Base-by-base conservation (phyloP, 2,329 filamentous ascomycete species). In the Sclerotinia minor region DNA sequence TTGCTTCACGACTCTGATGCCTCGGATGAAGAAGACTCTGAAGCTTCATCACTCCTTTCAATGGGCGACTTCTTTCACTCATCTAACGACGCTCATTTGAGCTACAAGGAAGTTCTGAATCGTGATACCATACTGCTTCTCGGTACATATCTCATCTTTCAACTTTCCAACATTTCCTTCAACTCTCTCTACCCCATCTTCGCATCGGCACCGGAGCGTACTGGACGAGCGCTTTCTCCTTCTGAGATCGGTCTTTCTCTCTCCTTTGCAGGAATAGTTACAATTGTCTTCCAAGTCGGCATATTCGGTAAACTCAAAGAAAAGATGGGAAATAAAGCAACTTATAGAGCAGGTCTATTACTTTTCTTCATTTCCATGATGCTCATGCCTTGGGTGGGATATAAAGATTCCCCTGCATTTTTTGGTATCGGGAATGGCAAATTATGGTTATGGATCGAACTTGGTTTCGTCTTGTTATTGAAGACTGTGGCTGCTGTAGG, bases 111-210 rank as follows among this genome's bases (percentile, higher is more conserved):
- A 63, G 74, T 97, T 1, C 83, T 94, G 63, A 96, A 92, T 75
- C 85, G 88, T 68, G 93, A 95, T 69, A 97, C 93, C 0, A 78
- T 97, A 17, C 81, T 96, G 3, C 84, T 99, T 0, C 85, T 99
- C 7, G 78, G 87, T 64, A 96, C 94, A 0, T 98, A 97, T 76
- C 86, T 97, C 54, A 89, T 98, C 61, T 99, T 98, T 76, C 94
- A 97, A 75, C 84, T 99, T 6, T 89, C 91, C 69, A 98, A 98
- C 78, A 92, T 97, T 72, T 93, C 92, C 4, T 99, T 94, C 84
- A 97, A 97, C 79, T 94, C 92, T 24, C 82, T 99, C 0, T 99
- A 96, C 75, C 95, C 95, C 0, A 94, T 98, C 65, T 99, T 98
- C 74, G 92, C 90, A 0, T 89, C 94, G 66, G 88, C 90, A 0